These are phyloP conservation scores for Catunica adiposa DNA, from an alignment of 2,329 filamentous ascomycete species.

Conservation along the genomic window DNA sequence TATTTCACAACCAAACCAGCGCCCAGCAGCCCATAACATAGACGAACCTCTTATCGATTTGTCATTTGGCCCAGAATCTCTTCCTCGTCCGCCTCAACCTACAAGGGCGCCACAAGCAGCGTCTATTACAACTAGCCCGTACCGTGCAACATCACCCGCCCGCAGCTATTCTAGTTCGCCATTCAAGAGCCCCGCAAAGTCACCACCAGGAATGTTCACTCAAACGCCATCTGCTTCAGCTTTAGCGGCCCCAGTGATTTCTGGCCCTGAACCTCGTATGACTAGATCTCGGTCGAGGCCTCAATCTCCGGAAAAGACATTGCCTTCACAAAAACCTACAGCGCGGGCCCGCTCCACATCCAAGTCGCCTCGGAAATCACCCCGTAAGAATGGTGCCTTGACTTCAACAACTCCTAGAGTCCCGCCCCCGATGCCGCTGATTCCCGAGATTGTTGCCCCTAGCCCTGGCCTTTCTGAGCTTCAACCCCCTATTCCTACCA, in stretches of 20 bases:
- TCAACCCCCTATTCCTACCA: not conserved
- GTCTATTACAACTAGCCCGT: conserved; percentile 6
- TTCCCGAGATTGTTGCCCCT: conserved; percentile 3
- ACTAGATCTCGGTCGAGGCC: conserved; percentile 11
- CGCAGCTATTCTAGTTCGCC: conserved; percentile 12
- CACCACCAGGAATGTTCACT: conserved; percentile 1
- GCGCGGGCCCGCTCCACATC: conserved; percentile 1
- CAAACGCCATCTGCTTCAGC: not conserved
- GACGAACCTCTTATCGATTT: conserved; percentile 18
- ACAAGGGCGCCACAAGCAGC: too few relatives aligned
- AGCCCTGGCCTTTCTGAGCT: conserved; percentile 3
- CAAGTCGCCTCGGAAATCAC: conserved; percentile 9
- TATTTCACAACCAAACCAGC: conserved; percentile 29
- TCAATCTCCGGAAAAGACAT: conserved; percentile 10
- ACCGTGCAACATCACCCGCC: conserved; percentile 6
- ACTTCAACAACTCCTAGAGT: conserved; percentile 6
- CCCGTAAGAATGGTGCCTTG: not conserved
- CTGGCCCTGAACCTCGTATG: not conserved
- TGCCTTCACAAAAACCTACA: not conserved
- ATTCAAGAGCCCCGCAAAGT: conserved; percentile 9
- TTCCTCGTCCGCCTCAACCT: not conserved
- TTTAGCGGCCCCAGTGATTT: not conserved
- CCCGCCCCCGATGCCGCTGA: not conserved
- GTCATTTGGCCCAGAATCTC: not conserved
- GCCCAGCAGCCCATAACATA: not conserved